Evolutionary conservation across 2,329 filamentous ascomycete species (phyloP), one percentile per base, ranked within the genome.

Genomic region (Corynespora cassiicola): DNA sequence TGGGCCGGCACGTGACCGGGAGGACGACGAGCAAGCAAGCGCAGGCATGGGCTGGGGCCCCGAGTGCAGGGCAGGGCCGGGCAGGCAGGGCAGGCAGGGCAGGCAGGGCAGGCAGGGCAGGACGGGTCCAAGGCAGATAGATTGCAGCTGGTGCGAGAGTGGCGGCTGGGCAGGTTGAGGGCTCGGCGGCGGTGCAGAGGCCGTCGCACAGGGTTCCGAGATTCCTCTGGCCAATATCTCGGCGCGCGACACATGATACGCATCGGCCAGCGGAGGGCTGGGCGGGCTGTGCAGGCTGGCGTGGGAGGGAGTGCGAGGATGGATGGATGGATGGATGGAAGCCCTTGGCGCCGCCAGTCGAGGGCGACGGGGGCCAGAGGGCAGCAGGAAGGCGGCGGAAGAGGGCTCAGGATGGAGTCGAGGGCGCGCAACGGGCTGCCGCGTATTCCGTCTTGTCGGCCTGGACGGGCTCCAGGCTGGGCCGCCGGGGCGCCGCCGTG

Each of bases 361-460:
- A 30, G 35, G 34, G 28, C 31, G 29, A 14, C 14, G 3, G 12
- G 10, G 12, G 11, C 9, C n/a, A 19, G 17, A 16, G 29, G 11
- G 10, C 5, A 17, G 35, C 17, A 10, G 11, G 16, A 44, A 46
- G 43, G 36, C 32, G 8, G 30, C 30, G 28, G 36, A 31, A 12
- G 22, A 15, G 21, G 18, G 36, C 19, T 9, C 34, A 39, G 36
- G 35, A 29, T 18, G 19, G 23, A 19, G 26, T 22, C 34, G 34
- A 43, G 32, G 31, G 32, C 45, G 25, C 31, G 27, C 32, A 36
- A 31, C 22, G 22, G 23, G 47, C 29, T 57, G 60, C 58, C 58
- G 57, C 41, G 47, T 25, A 51, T 47, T 44, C 59, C 56, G 56
- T 58, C 58, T 57, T 57, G 56, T 52, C 39, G 37, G 46, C 37